A percentile compares a stretch with the other conserved stretches of the same genome.
phyloP scores from a whole-genome alignment of 345 rosid species.

The Brassica nigra region DNA sequence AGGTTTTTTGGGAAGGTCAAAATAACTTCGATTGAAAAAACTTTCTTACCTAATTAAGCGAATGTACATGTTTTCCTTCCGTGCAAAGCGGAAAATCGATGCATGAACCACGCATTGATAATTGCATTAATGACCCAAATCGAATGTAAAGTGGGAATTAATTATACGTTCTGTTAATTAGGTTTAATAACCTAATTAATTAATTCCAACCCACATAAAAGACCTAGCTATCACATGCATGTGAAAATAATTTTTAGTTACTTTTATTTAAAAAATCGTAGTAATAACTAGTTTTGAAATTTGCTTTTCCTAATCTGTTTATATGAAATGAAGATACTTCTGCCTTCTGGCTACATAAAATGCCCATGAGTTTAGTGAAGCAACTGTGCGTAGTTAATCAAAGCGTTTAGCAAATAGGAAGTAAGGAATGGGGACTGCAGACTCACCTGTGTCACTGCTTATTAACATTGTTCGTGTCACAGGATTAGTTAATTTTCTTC shows the following conservation, averaged over 20 bases:
- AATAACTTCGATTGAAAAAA: neutral
- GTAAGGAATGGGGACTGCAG: no score
- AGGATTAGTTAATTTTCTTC: neutral
- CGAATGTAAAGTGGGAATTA: conserved; percentile 24
- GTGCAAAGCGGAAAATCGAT: conserved; percentile 24
- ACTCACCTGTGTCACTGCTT: neutral
- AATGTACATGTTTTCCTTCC: conserved; percentile 16
- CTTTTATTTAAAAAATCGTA: neutral
- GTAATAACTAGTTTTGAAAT: neutral
- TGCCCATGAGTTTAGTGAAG: neutral
- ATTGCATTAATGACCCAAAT: neutral
- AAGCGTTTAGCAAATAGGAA: no score
- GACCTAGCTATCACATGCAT: conserved; percentile 29
- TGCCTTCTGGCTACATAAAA: neutral
- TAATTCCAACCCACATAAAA: conserved; percentile 19
- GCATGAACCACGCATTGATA: conserved; percentile 26
- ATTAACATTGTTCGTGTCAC: neutral
- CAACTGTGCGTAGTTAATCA: neutral
- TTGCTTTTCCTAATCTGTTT: neutral
- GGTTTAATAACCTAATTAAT: conserved; percentile 23
- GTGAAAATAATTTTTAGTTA: neutral
- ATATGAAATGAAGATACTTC: neutral
- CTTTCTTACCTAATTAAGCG: neutral
- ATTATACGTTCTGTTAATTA: conserved; percentile 24
- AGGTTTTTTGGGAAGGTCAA: neutral